Percentiles rank a stretch among this genome's conserved stretches.
Conservation (phyloP, 2,329 filamentous ascomycete genomes). For the Fusarium abutilonis region DNA sequence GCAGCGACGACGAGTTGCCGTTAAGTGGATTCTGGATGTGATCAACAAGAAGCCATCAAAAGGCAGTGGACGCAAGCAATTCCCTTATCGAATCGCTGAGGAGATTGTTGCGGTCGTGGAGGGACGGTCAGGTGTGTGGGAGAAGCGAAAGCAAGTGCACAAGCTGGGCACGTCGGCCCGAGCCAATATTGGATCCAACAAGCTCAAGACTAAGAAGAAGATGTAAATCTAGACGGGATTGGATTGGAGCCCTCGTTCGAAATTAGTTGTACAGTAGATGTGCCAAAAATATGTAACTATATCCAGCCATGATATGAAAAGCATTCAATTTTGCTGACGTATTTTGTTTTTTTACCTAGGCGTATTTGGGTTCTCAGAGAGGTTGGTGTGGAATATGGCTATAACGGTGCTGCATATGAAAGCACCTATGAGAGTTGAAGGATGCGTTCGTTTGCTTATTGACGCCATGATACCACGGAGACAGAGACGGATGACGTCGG, state of each 20-base stretch:
- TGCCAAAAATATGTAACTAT: slow-evolving; percentile 47
- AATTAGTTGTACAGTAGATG: slow-evolving; percentile 44
- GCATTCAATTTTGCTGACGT: slow-evolving; percentile 9
- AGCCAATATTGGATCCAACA: slow-evolving; percentile 70
- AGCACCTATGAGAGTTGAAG: neutral
- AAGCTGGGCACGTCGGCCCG: slow-evolving; percentile 81
- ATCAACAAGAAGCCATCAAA: slow-evolving; percentile 79
- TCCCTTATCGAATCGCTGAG: slow-evolving; percentile 82
- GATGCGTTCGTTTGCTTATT: slow-evolving; percentile 28
- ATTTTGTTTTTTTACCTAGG: too few species aligned
- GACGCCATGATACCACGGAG: slow-evolving; percentile 2
- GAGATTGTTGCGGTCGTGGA: slow-evolving; percentile 90
- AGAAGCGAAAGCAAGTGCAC: slow-evolving; percentile 79
- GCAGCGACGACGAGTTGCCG: slow-evolving; percentile 80
- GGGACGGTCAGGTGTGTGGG: slow-evolving; percentile 86
- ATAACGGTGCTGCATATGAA: neutral
- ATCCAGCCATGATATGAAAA: slow-evolving; percentile 44
- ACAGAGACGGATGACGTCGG: slow-evolving; percentile 19
- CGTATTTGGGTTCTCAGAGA: neutral
- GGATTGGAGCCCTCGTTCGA: slow-evolving; percentile 6
- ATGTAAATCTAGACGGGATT: slow-evolving; percentile 40
- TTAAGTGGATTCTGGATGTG: slow-evolving; percentile 89
- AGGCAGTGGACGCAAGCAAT: slow-evolving; percentile 75
- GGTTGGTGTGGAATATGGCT: too few species aligned
- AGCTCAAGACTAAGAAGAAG: slow-evolving; percentile 52